A percentile compares a stretch with the other conserved stretches of the same genome.
Conservation (phyloP, 2,329 filamentous ascomycete species). For the Sarocladium brachiariae region DNA sequence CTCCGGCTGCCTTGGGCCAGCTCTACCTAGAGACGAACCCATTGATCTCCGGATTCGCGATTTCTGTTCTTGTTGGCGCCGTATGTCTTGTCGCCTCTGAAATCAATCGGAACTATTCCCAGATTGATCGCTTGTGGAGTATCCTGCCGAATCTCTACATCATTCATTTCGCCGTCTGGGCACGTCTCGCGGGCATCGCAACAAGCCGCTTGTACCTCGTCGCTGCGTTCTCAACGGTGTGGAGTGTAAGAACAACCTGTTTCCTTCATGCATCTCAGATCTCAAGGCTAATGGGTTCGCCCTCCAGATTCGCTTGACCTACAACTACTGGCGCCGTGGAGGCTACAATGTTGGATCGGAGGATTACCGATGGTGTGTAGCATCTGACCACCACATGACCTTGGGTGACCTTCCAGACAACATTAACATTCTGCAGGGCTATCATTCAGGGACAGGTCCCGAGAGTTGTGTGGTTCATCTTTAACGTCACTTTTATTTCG, state of each 20-base stretch:
- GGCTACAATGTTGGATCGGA: conserved; percentile 85
- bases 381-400: background rate
- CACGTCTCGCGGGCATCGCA: conserved; percentile 64
- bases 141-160: conserved; percentile 83
- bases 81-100: conserved; percentile 73
- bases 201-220: conserved; percentile 67
- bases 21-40: conserved; percentile 85
- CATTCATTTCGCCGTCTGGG: conserved; percentile 77
- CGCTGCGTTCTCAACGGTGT: conserved; percentile 62
- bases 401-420: background rate
- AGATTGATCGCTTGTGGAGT: conserved; percentile 90
- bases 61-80: conserved; percentile 63
- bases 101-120: conserved; percentile 90
- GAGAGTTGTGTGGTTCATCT: conserved; percentile 63
- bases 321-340: conserved; percentile 94
- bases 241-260: conserved; percentile 62
- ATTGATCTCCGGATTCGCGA: conserved; percentile 64
- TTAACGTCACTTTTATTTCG: conserved; percentile 88
- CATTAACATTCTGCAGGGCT: conserved; percentile 41
- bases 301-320: conserved; percentile 68
- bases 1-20: conserved; percentile 54
- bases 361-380: conserved; percentile 75
- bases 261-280: too few relatives aligned
- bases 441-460: conserved; percentile 63
- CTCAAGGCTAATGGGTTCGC: background rate